Percentiles rank a stretch among this genome's conserved stretches.
Evolutionary conservation across 2,329 filamentous ascomycete species (phyloP).

Genomic region (Phialophora macrospora): DNA sequence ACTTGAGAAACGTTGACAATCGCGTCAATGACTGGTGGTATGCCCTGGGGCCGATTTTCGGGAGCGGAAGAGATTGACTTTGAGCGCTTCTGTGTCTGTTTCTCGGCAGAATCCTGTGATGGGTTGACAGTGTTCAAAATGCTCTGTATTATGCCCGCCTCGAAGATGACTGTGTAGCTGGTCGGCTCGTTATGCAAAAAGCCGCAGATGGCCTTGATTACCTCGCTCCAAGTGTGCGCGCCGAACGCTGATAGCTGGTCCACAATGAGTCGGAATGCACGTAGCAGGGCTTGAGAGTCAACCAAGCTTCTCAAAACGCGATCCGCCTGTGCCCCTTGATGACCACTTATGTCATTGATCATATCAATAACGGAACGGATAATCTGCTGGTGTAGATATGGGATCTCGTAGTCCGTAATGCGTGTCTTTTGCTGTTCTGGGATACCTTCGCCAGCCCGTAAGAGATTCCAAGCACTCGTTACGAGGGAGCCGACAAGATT

Average conservation of each 20-base stretch:
- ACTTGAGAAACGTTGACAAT: slow-evolving; percentile 85
- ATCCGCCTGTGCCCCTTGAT: slow-evolving; percentile 83
- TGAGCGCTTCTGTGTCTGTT: slow-evolving; percentile 46
- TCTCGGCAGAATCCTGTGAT: slow-evolving; percentile 45
- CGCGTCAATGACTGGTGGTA: slow-evolving; percentile 85
- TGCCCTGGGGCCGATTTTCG: slow-evolving; percentile 64
- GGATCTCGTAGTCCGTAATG: slow-evolving; percentile 89
- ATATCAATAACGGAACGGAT: slow-evolving; percentile 95
- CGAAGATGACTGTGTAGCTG: slow-evolving; percentile 92
- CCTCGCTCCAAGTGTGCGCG: slow-evolving; percentile 93
- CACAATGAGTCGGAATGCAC: slow-evolving; percentile 78
- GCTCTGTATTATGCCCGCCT: slow-evolving; percentile 86
- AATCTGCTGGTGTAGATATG: slow-evolving; percentile 90
- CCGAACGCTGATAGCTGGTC: slow-evolving; percentile 80
- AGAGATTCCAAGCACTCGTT: slow-evolving; percentile 67
- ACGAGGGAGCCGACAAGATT: slow-evolving; percentile 82
- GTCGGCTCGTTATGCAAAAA: slow-evolving; percentile 99
- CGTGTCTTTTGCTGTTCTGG: slow-evolving; percentile 73
- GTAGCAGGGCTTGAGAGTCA: slow-evolving; percentile 84
- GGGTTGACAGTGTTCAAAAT: slow-evolving; percentile 74
- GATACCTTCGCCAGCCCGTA: slow-evolving; percentile 73
- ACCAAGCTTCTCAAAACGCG: slow-evolving; percentile 89
- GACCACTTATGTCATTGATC: slow-evolving; percentile 89
- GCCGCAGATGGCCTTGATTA: slow-evolving; percentile 86
- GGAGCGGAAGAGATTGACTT: slow-evolving; percentile 43